These are phyloP conservation scores for Rutidosis leptorrhynchoides DNA, from an alignment of 129 eudicot genomes.

Conservation along the genomic window DNA sequence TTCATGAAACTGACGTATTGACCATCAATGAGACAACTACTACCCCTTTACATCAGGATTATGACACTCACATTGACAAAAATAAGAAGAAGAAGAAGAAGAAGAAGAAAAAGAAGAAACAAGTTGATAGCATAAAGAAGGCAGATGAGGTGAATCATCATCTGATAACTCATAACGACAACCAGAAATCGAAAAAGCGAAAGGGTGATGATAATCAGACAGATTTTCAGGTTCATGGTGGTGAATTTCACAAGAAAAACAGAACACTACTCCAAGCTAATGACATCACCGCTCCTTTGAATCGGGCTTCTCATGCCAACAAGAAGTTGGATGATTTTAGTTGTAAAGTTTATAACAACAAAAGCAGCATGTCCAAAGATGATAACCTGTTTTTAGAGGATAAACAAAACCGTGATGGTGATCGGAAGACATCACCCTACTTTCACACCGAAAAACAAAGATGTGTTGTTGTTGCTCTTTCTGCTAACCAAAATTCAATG, in stretches of 20 bases:
- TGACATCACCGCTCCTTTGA: neutral
- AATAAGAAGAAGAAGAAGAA: neutral
- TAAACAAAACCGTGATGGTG: neutral
- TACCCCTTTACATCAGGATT: neutral
- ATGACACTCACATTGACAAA: neutral
- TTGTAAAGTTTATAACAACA: neutral
- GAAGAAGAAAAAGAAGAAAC: neutral
- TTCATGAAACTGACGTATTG: neutral
- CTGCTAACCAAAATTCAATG: neutral
- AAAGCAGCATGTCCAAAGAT: neutral
- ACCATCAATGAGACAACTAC: neutral
- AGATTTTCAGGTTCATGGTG: neutral
- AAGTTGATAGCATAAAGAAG: neutral
- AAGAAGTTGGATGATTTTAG: neutral
- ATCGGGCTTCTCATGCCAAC: neutral
- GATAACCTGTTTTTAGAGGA: slow-evolving; percentile 24
- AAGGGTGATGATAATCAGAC: neutral
- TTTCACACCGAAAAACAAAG: neutral
- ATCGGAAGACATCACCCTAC: neutral
- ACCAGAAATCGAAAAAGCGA: neutral
- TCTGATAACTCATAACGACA: neutral
- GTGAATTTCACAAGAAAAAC: neutral
- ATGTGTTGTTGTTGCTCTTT: neutral
- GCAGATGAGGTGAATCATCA: neutral
- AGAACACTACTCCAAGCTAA: neutral